Base-by-base conservation (phyloP, 108 stramenopile species). In the Discostella stelligeroides region DNA sequence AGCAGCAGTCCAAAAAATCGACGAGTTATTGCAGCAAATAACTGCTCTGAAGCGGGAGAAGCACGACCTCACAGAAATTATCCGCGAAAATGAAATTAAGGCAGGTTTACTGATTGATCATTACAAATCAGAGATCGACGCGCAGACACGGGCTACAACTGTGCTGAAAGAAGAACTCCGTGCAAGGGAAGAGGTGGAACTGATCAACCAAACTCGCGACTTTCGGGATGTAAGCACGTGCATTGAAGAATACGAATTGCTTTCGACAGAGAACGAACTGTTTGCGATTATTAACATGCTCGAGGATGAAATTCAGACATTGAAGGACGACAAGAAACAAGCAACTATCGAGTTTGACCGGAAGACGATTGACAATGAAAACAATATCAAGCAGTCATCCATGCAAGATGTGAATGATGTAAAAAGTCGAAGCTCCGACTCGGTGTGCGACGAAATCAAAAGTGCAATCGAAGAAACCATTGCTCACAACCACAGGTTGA, bases 231-330 rank as follows among this genome's bases (percentile, higher is more conserved):
- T 61, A 41, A 43, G 70, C 50, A 71, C 70, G 2, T 27, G 40
- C 14, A 71, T 71, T n/a, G 70, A 47, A 25, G 50, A 51, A 15
- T 60, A 50, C 0, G 70, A 71, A 40, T 62, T 71, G 9, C 25
- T 51, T 14, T 54, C 60, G 7, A 71, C 23, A 71, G 70, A 62
- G 38, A 42, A 60, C 23, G 70, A 71, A 25, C 15, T 71, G 60
- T 13, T 61, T 23, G 37, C 28, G 7, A 40, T 61, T 4, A 54
- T 71, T 23, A 53, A 71, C 38, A 37, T 56, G 54, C 63, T 72
- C n/a, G 72, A 72, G 51, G 72, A 72, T 21, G 72, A 72, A 37
- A 57, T 72, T 17, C 41, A 64, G 51, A 9, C 42, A 17, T 48
- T 72, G 43, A 72, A 63, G 28, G 63, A 72, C 12, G 41, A 48